Evolutionary conservation across 805 yeast species (phyloP), one percentile per base, ranked within the genome.

Genomic region (Yamadazyma philogaea): DNA sequence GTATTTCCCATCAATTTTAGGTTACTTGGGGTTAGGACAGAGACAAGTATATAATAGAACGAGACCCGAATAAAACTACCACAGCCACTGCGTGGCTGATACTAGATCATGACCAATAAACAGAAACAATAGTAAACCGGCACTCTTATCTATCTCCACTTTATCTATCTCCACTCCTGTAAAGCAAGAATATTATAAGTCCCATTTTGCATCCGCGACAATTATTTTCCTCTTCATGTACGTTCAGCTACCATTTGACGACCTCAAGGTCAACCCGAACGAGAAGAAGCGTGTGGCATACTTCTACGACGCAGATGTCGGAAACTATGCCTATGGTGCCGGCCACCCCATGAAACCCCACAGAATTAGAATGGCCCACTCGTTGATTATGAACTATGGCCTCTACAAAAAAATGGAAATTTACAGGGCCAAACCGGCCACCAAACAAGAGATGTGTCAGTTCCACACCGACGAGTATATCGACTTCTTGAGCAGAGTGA

Each of bases 271-370:
- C 37, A 68, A 68, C 50, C 63, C 67, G 18, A 57, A 55, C 34
- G 63, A 64, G 38, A 69, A 69, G 56, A 70, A 68, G 43, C 50
- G 74, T 26, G 69, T 68, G 45, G 75, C 74, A 16, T 69, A 68
- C 51, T 68, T 67, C 53, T 68, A 70, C 45, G 74, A 67, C 42
- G 71, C 96, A 21, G 99, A 91, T 61, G 96, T 93, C 37, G 98
- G 98, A 27, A 93, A 93, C 68, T 91, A 91, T 66, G 96, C 97
- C 34, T 93, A 93, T 61, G 98, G 98, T 44, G 93, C 96, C 4
- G 96, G 96, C 21, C 99, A 93, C 64, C 97, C 97, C 31, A 93
- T 93, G 99, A 93, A 93, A 62, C 99, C 99, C 18, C 97, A 91
- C 64, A 81, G 99, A 60, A 89, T 93, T 69, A 84, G 98, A 79